Evolutionary conservation across 768 basidiomycete genomes (phyloP).

Genomic region (Galerina sulciceps): DNA sequence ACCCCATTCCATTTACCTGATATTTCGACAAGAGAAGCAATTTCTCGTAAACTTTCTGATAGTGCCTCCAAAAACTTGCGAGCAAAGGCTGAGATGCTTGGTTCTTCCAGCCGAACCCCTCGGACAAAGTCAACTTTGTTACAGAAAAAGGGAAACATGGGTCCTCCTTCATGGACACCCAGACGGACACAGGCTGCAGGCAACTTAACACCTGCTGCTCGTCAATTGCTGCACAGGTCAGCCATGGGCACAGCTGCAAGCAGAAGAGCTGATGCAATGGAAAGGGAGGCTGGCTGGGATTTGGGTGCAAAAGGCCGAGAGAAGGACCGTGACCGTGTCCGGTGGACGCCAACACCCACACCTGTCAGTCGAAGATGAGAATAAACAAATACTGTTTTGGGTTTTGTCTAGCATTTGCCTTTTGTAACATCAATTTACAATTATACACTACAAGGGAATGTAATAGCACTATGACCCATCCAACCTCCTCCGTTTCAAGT

Average conservation of each 20-base stretch:
- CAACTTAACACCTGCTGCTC: conserved; percentile 85
- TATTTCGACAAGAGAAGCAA: conserved; percentile 76
- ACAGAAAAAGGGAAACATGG: conserved; percentile 66
- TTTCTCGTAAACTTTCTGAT: conserved; percentile 82
- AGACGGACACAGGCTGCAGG: conserved; percentile 73
- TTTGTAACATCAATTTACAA: neutral
- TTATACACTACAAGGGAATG: neutral
- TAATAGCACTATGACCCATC: conserved; percentile 27
- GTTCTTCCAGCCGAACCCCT: conserved; percentile 40
- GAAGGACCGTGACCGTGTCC: conserved; percentile 63
- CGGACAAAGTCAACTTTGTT: conserved; percentile 30
- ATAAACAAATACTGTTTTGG: conserved; percentile 8
- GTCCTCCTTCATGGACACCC: conserved; percentile 81
- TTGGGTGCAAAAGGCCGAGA: conserved; percentile 48
- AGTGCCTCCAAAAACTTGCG: conserved; percentile 83
- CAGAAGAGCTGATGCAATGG: conserved; percentile 73
- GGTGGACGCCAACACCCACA: conserved; percentile 82
- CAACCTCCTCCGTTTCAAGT: conserved; percentile 65
- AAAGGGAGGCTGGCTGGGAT: conserved; percentile 60
- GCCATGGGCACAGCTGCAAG: conserved; percentile 66
- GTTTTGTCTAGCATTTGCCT: no score
- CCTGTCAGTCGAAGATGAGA: conserved; percentile 36
- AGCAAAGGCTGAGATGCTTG: conserved; percentile 70
- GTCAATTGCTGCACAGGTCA: conserved; percentile 72
- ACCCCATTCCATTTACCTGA: conserved; percentile 82